phyloP scores from a whole-genome alignment of 2,329 filamentous ascomycete genomes.

The Leptographium procerum region DNA sequence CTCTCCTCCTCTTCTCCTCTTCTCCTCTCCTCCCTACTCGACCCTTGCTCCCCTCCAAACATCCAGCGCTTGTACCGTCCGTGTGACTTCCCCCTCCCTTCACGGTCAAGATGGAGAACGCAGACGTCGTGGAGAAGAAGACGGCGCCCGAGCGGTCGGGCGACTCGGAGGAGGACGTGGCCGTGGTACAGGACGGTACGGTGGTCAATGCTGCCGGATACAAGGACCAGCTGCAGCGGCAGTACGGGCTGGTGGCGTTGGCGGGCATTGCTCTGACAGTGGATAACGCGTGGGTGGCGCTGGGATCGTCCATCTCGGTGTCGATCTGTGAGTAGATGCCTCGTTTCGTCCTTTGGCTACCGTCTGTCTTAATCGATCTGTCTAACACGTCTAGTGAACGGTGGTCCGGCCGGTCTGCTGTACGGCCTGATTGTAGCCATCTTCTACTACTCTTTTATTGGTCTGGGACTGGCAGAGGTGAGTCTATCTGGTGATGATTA shows the following conservation, averaged over 20 bases:
- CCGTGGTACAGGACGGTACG: constrained; percentile 25
- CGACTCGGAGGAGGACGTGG: constrained; percentile 20
- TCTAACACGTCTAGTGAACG: constrained; percentile 21
- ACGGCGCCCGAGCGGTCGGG: constrained; percentile 6
- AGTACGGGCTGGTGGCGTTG: constrained; percentile 49
- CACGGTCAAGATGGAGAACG: constrained; percentile 2
- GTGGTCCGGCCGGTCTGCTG: constrained; percentile 29
- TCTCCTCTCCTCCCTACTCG: too few relatives aligned
- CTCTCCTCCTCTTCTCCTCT: too few relatives aligned
- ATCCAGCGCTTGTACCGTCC: too few relatives aligned
- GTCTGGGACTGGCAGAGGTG: constrained; percentile 29
- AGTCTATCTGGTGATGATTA: background rate
- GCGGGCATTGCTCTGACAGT: constrained; percentile 50
- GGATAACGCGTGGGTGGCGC: constrained; percentile 53
- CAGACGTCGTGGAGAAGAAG: background rate
- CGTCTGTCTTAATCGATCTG: background rate
- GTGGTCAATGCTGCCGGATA: constrained; percentile 54
- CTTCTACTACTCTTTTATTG: constrained; percentile 32
- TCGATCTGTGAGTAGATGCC: constrained; percentile 29
- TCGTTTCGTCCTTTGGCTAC: too few relatives aligned
- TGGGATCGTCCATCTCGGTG: constrained; percentile 49
- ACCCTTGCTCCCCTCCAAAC: too few relatives aligned
- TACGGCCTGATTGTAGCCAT: constrained; percentile 30
- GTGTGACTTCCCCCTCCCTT: background rate
- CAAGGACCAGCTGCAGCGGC: constrained; percentile 49